Base-by-base conservation (phyloP, 2,329 filamentous ascomycete species). In the Colletotrichum tanaceti region DNA sequence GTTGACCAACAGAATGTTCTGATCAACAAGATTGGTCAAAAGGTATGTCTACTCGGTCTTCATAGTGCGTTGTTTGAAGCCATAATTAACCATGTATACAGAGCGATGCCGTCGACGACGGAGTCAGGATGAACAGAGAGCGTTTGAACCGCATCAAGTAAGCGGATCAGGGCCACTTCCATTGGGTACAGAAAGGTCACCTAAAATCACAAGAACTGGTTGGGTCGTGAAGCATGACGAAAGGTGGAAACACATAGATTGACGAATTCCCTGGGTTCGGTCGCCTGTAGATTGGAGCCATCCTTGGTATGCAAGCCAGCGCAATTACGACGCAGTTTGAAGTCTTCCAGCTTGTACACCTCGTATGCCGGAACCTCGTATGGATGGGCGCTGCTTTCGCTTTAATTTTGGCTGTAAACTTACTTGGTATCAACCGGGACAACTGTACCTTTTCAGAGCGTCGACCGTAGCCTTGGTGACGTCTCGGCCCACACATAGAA, bases 31-130 rank as follows among this genome's bases (percentile, higher is more conserved):
- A 93, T 98, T 76, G 92, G 87, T 72, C 83, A 83, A 72, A 97
- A 97, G 91, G 92, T 92, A 80, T 76, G 83, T 63, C 52, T 14
- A 38, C 44, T 22, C 18, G 24, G 7, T 7, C 4, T n/a, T 43
- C 22, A 20, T 52, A 53, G 5, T 18, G 20, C 16, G 16, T 7
- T 1, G 14, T 13, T 9, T 46, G 16, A 62, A 61, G 71, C 54
- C 9, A 13, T 39, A 52, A 49, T 78, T 83, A 76, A 82, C 69
- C 39, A 28, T 49, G 52, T 43, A 53, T 61, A 62, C 78, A 93
- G 93, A 95, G 90, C 80, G 93, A 97, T 77, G 87, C 85, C 73
- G 92, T 97, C 73, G 92, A 94, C 78, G 92, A 95, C 73, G 88
- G 91, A 76, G 92, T 95, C 74, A 89, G 89, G 67, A 89, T 93